Percentiles rank a stretch among this genome's conserved stretches.
phyloP scores from a whole-genome alignment of 768 basidiomycete species.

The Leucosporidium creatinivorum region DNA sequence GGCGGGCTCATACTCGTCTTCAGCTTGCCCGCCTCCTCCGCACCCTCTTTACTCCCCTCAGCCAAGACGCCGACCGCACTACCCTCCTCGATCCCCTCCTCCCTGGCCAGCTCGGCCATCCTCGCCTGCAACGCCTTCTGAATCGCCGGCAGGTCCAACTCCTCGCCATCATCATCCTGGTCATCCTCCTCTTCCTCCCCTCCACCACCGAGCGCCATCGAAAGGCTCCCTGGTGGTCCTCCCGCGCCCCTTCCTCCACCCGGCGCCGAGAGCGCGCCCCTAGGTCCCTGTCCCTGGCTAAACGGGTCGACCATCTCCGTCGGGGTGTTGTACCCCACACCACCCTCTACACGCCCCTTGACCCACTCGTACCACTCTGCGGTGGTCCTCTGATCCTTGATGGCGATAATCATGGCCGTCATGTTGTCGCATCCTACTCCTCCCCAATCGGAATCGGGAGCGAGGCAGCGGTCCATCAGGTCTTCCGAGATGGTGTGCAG shows the following conservation, averaged over 20 bases:
- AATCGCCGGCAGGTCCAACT: constrained; percentile 31
- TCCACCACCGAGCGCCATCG: constrained; percentile 9
- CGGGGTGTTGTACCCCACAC: constrained; percentile 73
- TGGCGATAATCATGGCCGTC: constrained; percentile 85
- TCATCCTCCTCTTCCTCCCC: constrained; percentile 20
- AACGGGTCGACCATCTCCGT: constrained; percentile 61
- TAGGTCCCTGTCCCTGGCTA: constrained; percentile 11
- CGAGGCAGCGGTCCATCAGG: constrained; percentile 86
- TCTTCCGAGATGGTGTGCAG: constrained; percentile 78
- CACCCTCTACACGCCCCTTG: constrained; percentile 65
- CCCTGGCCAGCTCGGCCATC: constrained; percentile 51
- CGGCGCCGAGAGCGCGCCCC: neutral
- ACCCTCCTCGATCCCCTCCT: constrained; percentile 44
- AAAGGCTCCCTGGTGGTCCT: constrained; percentile 4
- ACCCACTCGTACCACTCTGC: constrained; percentile 92
- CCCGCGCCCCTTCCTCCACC: neutral
- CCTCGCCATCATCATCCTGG: constrained; percentile 36
- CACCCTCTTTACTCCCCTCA: constrained; percentile 48
- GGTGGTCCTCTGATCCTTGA: constrained; percentile 77
- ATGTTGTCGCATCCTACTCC: constrained; percentile 99
- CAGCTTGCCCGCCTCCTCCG: constrained; percentile 45
- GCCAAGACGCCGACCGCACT: constrained; percentile 42
- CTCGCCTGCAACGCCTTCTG: constrained; percentile 26
- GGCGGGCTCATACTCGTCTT: too few species aligned
- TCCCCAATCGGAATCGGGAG: constrained; percentile 83